Base-by-base conservation (phyloP, 78 protist genomes). In the Dictyostelium firmibasis region DNA sequence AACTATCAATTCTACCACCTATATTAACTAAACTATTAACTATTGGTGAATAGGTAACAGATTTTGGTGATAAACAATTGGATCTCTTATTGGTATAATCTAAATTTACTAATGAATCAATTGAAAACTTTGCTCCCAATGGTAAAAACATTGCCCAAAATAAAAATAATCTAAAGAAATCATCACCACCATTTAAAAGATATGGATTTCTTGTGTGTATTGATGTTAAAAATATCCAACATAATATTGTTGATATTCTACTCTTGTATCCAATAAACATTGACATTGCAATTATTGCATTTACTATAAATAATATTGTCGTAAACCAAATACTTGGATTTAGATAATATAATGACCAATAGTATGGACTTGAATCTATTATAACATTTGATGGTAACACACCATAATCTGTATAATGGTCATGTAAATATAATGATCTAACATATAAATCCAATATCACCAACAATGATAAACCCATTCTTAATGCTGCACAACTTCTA, bases 101-200 rank as follows among this genome's bases (percentile, higher is more conserved):
- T 31, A 86, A 53, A 67, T 88, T 88, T 1, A 79, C 4, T 0
- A 76, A 6, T 3, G 86, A 6, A 23, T 88, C 93, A 10, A 88
- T 67, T 14, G 93, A 88, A 20, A 11, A 77, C 31, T 79, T 88
- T 13, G 93, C 33, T 14, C 76, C 93, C 7, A n/a, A 16, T 43
- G 93, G 93, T 44, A 88, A 44, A 44, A 88, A 88, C 64, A 88
- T 62, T 44, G 62, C 57, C 93, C 93, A 88, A n/a, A 50, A 88
- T 60, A 88, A 20, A 35, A 88, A 53, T 18, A 88, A 44, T 41
- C 93, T 53, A 23, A 88, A 88, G 33, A 88, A 88, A 31, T 88
- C 93, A 76, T 88, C 93, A 43, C 93, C 93, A 38, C 93, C 93
- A 79, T 88, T 88, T 44, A 88, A 67, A 11, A 88, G 86, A 2